Evolutionary conservation across 768 basidiomycete species (phyloP), one percentile per base, ranked within the genome.

Genomic region (Steccherinum ochraceum): DNA sequence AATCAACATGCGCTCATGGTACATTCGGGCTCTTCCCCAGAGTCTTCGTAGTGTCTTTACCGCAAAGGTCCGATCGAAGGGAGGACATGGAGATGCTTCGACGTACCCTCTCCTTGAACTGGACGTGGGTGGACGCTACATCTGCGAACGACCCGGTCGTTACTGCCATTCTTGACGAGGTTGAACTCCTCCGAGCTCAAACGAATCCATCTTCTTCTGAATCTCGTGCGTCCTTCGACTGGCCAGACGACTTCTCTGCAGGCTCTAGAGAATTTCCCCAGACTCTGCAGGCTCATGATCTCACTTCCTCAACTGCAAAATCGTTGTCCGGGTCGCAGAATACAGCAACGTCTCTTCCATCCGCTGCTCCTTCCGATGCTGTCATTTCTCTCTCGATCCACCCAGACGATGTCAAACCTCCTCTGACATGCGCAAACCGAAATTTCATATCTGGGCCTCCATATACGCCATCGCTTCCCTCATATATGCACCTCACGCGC

Each of bases 401-500:
- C n/a, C n/a, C n/a, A n/a, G n/a, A n/a, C n/a, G n/a, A n/a, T n/a
- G n/a, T n/a, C n/a, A 16, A 35, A 7, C 30, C 7, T 35, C 7
- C 30, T 7, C 56, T 80, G 5, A 67, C 72, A 23, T 79, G 76
- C 60, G 73, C 79, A 30, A 67, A 57, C 7, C 40, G 49, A 10
- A 53, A 63, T 40, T 41, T 48, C 19, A 24, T 50, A 11, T 40
- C 45, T 24, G 59, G 59, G 3, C 53, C 58, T 21, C 48, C 51
- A 12, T 76, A 72, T 54, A 81, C 82, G 1, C 68, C 72, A 23
- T 73, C 74, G 12, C 77, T 82, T 46, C 63, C 86, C 30, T 83
- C 84, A 12, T 87, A 83, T 63, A 87, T 83, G 83, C 69, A 79
- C 57, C 86, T 84, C 1, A 84, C 87, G 61, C 54, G 80, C 19